phyloP scores from a whole-genome alignment of 805 yeast genomes.

The Saturnispora sanitii region DNA sequence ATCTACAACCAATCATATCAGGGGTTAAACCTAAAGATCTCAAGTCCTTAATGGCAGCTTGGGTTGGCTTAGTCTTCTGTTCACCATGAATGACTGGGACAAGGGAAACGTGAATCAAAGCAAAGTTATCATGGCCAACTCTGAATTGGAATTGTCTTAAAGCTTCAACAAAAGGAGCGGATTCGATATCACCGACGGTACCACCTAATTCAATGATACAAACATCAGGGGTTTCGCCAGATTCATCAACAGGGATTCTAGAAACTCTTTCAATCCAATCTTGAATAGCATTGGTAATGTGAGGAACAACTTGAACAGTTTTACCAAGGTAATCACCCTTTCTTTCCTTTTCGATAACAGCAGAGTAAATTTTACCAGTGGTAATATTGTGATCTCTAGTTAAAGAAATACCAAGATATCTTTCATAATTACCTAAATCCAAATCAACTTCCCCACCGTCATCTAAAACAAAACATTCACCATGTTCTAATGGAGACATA shows the following conservation, averaged over 20 bases:
- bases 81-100: constrained; percentile 98
- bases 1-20: constrained; percentile 96
- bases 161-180: constrained; percentile 98
- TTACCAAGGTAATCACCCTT: constrained; percentile 96
- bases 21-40: constrained; percentile 92
- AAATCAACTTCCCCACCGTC: constrained; percentile 99
- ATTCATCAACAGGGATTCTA: constrained; percentile 79
- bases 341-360: constrained; percentile 90
- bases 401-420: constrained; percentile 87
- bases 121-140: constrained; percentile 89
- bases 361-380: constrained; percentile 93
- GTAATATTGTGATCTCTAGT: constrained; percentile 95
- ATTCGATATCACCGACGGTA: constrained; percentile 98
- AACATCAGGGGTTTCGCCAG: constrained; percentile 85
- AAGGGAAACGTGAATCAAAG: constrained; percentile 90
- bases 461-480: constrained; percentile 94
- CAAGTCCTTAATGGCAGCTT: constrained; percentile 95
- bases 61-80: constrained; percentile 98
- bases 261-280: constrained; percentile 97
- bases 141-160: constrained; percentile 97
- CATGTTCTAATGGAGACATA: constrained; percentile 98
- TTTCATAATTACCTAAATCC: constrained; percentile 96
- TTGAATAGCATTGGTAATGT: constrained; percentile 92
- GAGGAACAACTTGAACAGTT: constrained; percentile 99
- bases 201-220: constrained; percentile 98